phyloP scores from a whole-genome alignment of 2,329 filamentous ascomycete genomes.

The Celoporthe dispersa region DNA sequence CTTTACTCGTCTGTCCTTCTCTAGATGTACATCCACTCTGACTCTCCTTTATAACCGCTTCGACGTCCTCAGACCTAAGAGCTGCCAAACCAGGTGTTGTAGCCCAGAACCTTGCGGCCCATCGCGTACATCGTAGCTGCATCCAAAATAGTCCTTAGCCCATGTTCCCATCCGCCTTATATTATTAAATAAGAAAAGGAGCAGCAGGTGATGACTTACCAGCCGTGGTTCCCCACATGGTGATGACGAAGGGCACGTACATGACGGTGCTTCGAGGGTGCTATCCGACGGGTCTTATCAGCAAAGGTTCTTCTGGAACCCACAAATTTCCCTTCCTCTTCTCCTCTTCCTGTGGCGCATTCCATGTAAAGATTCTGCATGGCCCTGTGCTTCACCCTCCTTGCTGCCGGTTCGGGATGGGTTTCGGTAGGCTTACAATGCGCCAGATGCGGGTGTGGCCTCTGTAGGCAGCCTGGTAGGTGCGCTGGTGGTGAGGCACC shows the following conservation, averaged over 20 bases:
- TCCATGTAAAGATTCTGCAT: neutral
- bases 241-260: conserved; percentile 69
- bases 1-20: conserved; percentile 19
- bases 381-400: conserved; percentile 7
- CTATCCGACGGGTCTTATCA: conserved; percentile 47
- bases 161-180: neutral
- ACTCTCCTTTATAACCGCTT: neutral
- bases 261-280: conserved; percentile 66
- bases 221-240: conserved; percentile 65
- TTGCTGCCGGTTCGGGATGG: neutral
- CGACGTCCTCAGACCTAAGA: conserved; percentile 42
- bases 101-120: conserved; percentile 72
- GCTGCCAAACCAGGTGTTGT: conserved; percentile 78
- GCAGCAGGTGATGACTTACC: conserved; percentile 51
- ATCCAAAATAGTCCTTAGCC: conserved; percentile 31
- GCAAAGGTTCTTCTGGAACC: neutral
- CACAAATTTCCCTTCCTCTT: neutral
- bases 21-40: conserved; percentile 8
- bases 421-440: conserved; percentile 64
- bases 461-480: conserved; percentile 76
- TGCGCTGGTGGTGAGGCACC: conserved; percentile 74
- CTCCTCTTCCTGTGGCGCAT: conserved; percentile 9
- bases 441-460: conserved; percentile 73
- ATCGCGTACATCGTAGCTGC: conserved; percentile 71
- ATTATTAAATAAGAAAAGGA: neutral